Base-by-base conservation (phyloP, 2,329 filamentous ascomycete species). In the Alternaria dauci region DNA sequence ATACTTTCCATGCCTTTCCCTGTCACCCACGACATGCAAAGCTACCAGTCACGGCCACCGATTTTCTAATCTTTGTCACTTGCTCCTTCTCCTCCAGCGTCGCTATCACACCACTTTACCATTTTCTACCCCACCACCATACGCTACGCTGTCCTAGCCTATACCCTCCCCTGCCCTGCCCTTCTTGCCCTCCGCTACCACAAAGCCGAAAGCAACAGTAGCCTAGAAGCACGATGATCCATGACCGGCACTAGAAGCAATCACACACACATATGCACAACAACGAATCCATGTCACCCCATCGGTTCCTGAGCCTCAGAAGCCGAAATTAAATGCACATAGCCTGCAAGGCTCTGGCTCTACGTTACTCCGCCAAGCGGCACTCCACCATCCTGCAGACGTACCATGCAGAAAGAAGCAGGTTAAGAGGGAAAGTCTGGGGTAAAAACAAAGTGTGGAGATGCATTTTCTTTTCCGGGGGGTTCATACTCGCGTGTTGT, bases 281-380 rank as follows among this genome's bases (percentile, higher is more conserved):
- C 11, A 20, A 16, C n/a, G 14, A 9, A 42, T n/a, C 52, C 38
- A 30, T 44, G 46, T 26, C 41, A 18, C 16, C 14, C 50, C 36
- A 30, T 34, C 63, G 65, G 69, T 71, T 69, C 67, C 69, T 71
- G 69, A 67, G 66, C 65, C 63, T 63, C 64, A 67, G 57, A 63
- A 66, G 62, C 65, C 65, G 60, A 63, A 61, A 59, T 51, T 58
- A 61, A 58, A 25, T 52, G 44, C 32, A 36, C 11, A 12, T 36
- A 23, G 32, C 32, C 32, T 36, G 32, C 32, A 36, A 36, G 32
- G 14, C 32, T 36, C 5, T 36, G 32, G 14, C 32, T 36, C 5
- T 36, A 23, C 20, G 20, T 23, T 23, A 23, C 32, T 25, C 41
- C 25, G 50, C 44, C 44, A 48, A 48, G 44, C 18, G 16, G 20